Percentiles rank a stretch among this genome's conserved stretches.
Evolutionary conservation across 768 basidiomycete genomes (phyloP).

Genomic region (Rhodotorula paludigena): DNA sequence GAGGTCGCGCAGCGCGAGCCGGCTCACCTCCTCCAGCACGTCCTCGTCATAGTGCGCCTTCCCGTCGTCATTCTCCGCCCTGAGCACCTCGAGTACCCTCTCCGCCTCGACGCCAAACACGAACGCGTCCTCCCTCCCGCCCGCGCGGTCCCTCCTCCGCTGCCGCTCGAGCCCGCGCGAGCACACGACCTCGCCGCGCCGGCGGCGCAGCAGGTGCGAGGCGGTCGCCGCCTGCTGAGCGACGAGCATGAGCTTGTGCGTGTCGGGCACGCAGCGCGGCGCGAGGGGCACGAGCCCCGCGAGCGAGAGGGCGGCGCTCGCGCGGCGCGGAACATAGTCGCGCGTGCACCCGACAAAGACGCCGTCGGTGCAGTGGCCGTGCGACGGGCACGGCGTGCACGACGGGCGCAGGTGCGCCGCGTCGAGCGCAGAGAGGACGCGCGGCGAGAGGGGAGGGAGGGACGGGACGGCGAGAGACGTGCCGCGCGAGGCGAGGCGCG

Average conservation of each 20-base stretch:
- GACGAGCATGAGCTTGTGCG: conserved; percentile 46
- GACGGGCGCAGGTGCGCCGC: conserved; percentile 17
- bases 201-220: conserved; percentile 42
- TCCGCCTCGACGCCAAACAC: conserved; percentile 24
- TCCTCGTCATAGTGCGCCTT: conserved; percentile 44
- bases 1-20: conserved; percentile 47
- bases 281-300: conserved; percentile 45
- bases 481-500: conserved; percentile 37
- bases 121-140: conserved; percentile 11
- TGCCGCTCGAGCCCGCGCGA: conserved; percentile 39
- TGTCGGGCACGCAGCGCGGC: conserved; percentile 48
- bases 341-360: conserved; percentile 45
- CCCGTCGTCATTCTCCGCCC: conserved; percentile 28
- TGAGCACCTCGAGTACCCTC: conserved; percentile 13
- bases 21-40: conserved; percentile 44
- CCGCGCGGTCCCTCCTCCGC: conserved; percentile 17
- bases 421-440: conserved; percentile 24
- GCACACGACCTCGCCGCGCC: conserved; percentile 47
- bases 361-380: conserved; percentile 47
- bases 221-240: conserved; percentile 44
- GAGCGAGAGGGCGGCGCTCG: conserved; percentile 38
- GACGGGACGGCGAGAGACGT: conserved; percentile 42
- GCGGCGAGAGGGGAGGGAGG: conserved; percentile 42
- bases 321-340: conserved; percentile 45
- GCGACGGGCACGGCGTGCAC: conserved; percentile 49